Percentiles rank a stretch among this genome's conserved stretches.
Conservation (phyloP, 768 basidiomycete species). For the Podaxis mareebaensis region DNA sequence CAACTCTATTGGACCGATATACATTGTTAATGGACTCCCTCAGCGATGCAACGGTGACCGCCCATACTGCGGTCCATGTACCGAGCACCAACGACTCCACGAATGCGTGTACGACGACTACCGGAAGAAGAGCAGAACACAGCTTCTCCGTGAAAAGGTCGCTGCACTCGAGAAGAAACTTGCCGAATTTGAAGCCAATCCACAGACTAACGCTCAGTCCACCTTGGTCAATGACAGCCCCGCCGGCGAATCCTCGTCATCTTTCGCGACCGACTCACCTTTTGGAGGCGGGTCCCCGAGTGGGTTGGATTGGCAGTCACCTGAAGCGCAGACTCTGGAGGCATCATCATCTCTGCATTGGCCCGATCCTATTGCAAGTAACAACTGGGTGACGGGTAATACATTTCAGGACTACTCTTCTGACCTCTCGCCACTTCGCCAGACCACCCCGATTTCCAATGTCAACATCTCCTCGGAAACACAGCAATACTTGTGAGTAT, state of each 20-base stretch:
- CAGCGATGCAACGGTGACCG: conserved; percentile 65
- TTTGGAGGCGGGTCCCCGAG: neutral
- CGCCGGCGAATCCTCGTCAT: neutral
- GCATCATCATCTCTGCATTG: conserved; percentile 5
- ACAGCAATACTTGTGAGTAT: conserved; percentile 39
- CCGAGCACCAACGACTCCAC: conserved; percentile 49
- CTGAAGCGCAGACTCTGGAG: conserved; percentile 4
- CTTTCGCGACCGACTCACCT: neutral
- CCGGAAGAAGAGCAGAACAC: conserved; percentile 58
- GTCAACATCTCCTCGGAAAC: conserved; percentile 23
- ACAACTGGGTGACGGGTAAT: conserved; percentile 1
- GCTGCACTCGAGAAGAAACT: conserved; percentile 51
- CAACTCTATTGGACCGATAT: neutral
- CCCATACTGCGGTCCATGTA: conserved; percentile 57
- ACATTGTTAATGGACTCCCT: conserved; percentile 2
- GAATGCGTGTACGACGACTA: conserved; percentile 64
- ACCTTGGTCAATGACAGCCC: conserved; percentile 7
- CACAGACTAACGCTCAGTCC: conserved; percentile 25
- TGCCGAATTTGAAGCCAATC: conserved; percentile 50
- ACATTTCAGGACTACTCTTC: conserved; percentile 1
- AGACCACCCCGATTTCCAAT: conserved; percentile 13
- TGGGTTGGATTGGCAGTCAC: neutral
- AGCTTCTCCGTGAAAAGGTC: conserved; percentile 58
- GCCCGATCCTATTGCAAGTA: conserved; percentile 14
- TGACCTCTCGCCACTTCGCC: conserved; percentile 12